Evolutionary conservation across 2,329 filamentous ascomycete species (phyloP).

Genomic region (Fusarium sp.): DNA sequence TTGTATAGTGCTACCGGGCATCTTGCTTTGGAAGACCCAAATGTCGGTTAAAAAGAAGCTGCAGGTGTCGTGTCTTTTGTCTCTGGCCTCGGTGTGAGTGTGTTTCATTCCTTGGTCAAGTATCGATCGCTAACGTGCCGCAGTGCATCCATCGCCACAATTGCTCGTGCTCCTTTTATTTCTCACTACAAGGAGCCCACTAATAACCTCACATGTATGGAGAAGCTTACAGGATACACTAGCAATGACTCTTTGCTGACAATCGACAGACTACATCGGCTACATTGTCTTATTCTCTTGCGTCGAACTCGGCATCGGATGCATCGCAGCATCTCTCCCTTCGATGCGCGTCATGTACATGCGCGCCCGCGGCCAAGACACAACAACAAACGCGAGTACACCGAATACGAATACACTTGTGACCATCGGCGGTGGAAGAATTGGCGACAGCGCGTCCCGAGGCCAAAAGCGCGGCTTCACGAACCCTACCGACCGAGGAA

Average conservation of each 20-base stretch:
- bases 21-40: slow-evolving; percentile 14
- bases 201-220: slow-evolving; percentile 18
- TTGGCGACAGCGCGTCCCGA: neutral
- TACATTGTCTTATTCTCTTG: slow-evolving; percentile 15
- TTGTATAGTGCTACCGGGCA: neutral
- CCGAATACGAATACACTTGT: neutral
- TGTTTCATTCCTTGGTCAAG: no score
- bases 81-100: slow-evolving; percentile 13
- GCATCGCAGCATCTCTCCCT: neutral
- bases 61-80: slow-evolving; percentile 6
- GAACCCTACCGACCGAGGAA: neutral
- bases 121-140: no score
- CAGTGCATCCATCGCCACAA: slow-evolving; percentile 14
- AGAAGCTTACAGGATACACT: fast-evolving
- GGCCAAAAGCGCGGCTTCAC: neutral
- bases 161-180: slow-evolving; percentile 13
- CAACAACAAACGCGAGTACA: neutral
- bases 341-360: neutral
- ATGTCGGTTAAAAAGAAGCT: slow-evolving; percentile 10
- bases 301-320: slow-evolving; percentile 7
- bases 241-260: neutral
- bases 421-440: neutral
- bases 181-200: neutral
- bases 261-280: slow-evolving; percentile 1
- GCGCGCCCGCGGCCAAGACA: neutral